Percentiles rank a stretch among this genome's conserved stretches.
Conservation (phyloP, 2,329 filamentous ascomycete species). For the Alternaria dauci region DNA sequence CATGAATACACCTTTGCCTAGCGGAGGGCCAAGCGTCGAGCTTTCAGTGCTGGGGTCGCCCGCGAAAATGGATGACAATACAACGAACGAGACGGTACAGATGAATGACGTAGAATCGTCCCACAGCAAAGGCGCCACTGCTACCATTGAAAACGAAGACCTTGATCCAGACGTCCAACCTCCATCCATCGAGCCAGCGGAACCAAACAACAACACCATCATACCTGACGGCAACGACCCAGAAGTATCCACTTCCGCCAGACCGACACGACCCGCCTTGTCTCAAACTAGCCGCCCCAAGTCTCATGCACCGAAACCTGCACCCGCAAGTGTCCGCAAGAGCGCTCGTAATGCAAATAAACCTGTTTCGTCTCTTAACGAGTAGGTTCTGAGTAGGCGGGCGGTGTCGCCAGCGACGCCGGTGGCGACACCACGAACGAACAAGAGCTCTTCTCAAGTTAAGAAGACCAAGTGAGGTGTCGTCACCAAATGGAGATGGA, state of each 20-base stretch:
- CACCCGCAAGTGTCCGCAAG: background rate
- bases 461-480: background rate
- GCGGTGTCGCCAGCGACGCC: background rate
- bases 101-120: too few species aligned
- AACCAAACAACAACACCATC: background rate
- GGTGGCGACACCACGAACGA: background rate
- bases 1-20: too few species aligned
- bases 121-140: too few species aligned
- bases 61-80: too few species aligned
- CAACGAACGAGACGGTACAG: too few species aligned
- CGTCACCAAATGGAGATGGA: background rate
- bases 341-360: background rate
- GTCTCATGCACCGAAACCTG: background rate
- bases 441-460: background rate
- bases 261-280: background rate
- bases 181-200: background rate
- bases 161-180: too few species aligned
- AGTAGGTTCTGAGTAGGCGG: background rate
- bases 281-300: background rate
- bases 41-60: too few species aligned
- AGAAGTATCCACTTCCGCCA: accelerated
- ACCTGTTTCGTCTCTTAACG: background rate
- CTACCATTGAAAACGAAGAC: too few species aligned
- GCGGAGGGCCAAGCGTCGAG: too few species aligned
- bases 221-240: background rate